A percentile compares a stretch with the other conserved stretches of the same genome.
Evolutionary conservation across 1,139 yeast genomes (phyloP).

Genomic region (Hemisphaericaspora lyxosophila): DNA sequence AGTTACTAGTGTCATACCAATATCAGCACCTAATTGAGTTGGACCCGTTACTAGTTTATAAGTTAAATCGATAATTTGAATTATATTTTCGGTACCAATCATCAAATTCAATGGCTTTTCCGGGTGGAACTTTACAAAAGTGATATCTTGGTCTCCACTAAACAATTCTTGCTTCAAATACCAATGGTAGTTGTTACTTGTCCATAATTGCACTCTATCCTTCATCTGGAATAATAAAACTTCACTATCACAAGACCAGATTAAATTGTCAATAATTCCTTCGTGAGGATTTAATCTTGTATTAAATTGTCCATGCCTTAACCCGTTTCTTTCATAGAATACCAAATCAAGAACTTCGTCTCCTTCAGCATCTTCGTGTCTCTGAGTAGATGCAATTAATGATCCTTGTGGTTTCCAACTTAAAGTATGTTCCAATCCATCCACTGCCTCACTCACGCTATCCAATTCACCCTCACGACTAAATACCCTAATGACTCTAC

Average conservation of each 20-base stretch:
- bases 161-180: slow-evolving; percentile 78
- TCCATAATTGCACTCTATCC: slow-evolving; percentile 79
- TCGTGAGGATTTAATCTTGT: slow-evolving; percentile 55
- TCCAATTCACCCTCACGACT: slow-evolving; percentile 74
- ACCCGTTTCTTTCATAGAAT: slow-evolving; percentile 91
- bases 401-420: slow-evolving; percentile 95
- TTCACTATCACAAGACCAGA: slow-evolving; percentile 86
- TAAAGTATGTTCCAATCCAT: slow-evolving; percentile 68
- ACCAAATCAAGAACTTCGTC: slow-evolving; percentile 55
- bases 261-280: slow-evolving; percentile 50
- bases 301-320: slow-evolving; percentile 84
- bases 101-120: slow-evolving; percentile 79
- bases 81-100: slow-evolving; percentile 51
- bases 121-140: slow-evolving; percentile 77
- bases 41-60: slow-evolving; percentile 69
- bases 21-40: slow-evolving; percentile 61
- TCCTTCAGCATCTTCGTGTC: slow-evolving; percentile 46
- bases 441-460: slow-evolving; percentile 89
- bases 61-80: slow-evolving; percentile 71
- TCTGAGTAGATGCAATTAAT: slow-evolving; percentile 78
- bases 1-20: slow-evolving; percentile 76
- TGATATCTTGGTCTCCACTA: slow-evolving; percentile 29
- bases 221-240: slow-evolving; percentile 65
- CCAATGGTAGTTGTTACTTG: slow-evolving; percentile 94
- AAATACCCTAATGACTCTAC: slow-evolving; percentile 85